Conservation (phyloP, 352 stramenopile species). For the Phytophthora cactorum region DNA sequence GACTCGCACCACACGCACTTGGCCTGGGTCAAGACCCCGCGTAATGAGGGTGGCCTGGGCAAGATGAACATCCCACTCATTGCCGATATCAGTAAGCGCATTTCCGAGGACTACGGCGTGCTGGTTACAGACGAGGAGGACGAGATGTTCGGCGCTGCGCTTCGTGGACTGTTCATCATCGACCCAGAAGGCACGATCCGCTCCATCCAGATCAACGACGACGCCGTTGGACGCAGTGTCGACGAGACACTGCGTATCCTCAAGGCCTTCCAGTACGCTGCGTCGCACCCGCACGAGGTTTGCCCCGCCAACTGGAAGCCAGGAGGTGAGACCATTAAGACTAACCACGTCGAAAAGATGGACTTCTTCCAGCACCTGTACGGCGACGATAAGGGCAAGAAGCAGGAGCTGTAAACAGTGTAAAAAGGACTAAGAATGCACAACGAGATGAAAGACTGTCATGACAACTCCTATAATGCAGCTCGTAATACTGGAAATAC, state of each 20-base stretch:
- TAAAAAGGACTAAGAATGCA: neutral
- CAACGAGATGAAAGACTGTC: no score
- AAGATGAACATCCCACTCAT: conserved; percentile 88
- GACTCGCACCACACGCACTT: conserved; percentile 89
- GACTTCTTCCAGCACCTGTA: conserved; percentile 89
- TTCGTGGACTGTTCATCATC: conserved; percentile 87
- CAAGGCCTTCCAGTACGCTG: conserved; percentile 86
- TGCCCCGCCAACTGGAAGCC: conserved; percentile 90
- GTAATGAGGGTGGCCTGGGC: conserved; percentile 74
- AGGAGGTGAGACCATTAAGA: conserved; percentile 85
- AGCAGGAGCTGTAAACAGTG: conserved; percentile 48
- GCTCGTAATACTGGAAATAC: neutral
- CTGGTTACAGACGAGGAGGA: conserved; percentile 85
- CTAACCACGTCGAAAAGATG: conserved; percentile 82
- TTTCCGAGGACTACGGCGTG: conserved; percentile 86
- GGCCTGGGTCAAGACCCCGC: conserved; percentile 83
- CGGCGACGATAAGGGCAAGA: conserved; percentile 62
- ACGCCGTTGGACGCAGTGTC: conserved; percentile 81
- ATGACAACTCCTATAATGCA: neutral
- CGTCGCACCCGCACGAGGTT: conserved; percentile 79
- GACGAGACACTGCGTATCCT: conserved; percentile 86
- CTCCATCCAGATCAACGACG: conserved; percentile 88
- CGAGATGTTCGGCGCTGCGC: conserved; percentile 77
- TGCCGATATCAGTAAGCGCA: conserved; percentile 85
- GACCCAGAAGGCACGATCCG: conserved; percentile 84